Conservation (phyloP, 352 stramenopile genomes). For the Phytophthora aleatoria region DNA sequence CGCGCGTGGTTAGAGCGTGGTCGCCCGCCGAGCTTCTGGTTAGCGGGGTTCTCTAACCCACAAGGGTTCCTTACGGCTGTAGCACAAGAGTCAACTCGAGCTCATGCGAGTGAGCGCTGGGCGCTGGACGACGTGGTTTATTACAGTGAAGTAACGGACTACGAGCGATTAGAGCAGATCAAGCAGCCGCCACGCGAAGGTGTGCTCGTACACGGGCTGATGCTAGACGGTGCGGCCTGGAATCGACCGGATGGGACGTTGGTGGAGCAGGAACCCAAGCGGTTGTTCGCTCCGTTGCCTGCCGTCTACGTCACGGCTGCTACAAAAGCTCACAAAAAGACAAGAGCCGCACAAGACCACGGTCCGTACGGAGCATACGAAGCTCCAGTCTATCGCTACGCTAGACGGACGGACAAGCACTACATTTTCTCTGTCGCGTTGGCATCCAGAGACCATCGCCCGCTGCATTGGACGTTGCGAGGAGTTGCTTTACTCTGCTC, state of each 20-base stretch:
- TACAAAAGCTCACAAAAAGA: conserved; percentile 80
- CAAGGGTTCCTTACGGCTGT: conserved; percentile 83
- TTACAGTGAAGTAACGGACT: conserved; percentile 85
- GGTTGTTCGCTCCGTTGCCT: conserved; percentile 69
- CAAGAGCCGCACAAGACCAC: conserved; percentile 64
- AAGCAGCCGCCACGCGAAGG: conserved; percentile 73
- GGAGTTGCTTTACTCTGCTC: conserved; percentile 78
- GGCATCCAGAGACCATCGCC: conserved; percentile 75
- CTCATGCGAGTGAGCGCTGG: conserved; percentile 77
- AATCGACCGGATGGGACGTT: conserved; percentile 72
- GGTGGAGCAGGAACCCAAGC: conserved; percentile 81
- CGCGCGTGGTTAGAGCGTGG: conserved; percentile 68
- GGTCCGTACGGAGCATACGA: conserved; percentile 81
- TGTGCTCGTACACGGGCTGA: conserved; percentile 73
- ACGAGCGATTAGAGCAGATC: conserved; percentile 80
- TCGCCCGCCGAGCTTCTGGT: conserved; percentile 73
- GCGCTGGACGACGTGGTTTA: conserved; percentile 81
- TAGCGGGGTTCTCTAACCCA: conserved; percentile 76
- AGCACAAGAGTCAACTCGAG: conserved; percentile 70
- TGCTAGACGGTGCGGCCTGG: conserved; percentile 78
- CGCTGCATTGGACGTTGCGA: conserved; percentile 77
- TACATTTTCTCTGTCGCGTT: conserved; percentile 80
- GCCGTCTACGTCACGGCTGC: conserved; percentile 81
- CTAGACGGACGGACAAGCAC: conserved; percentile 72
- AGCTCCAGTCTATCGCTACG: conserved; percentile 80